Percentiles rank a stretch among this genome's conserved stretches.
These are phyloP conservation scores for Lipomyces spencermartinsiae DNA, from an alignment of 805 yeast genomes.

Conservation along the genomic window DNA sequence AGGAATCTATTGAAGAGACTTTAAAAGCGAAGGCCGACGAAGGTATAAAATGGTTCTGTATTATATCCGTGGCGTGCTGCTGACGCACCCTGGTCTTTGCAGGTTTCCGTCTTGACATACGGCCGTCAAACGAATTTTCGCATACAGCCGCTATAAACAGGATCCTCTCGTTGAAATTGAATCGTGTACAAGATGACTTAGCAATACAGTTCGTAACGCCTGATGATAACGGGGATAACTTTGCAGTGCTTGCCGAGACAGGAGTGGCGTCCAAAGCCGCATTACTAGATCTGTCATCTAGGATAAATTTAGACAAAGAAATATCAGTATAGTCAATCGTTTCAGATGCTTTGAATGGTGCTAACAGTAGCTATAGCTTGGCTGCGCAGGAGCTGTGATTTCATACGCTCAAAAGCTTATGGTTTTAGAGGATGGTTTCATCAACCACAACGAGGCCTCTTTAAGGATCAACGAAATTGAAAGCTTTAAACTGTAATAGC, in stretches of 20 bases:
- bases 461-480: constrained; percentile 36
- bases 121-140: constrained; percentile 32
- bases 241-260: background rate
- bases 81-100: background rate
- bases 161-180: constrained; percentile 18
- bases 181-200: background rate
- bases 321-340: constrained; percentile 17
- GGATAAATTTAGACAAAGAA: constrained; percentile 28
- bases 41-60: background rate
- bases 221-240: constrained; percentile 9
- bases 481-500: constrained; percentile 20
- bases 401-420: constrained; percentile 20
- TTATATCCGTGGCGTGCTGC: background rate
- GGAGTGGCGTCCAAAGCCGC: background rate
- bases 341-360: background rate
- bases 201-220: constrained; percentile 3
- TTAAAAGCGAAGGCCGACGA: constrained; percentile 12
- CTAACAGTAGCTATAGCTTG: constrained; percentile 19
- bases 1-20: constrained; percentile 24
- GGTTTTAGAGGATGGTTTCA: constrained; percentile 18
- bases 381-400: constrained; percentile 35
- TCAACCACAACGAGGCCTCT: constrained; percentile 11
- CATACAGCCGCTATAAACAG: constrained; percentile 18
- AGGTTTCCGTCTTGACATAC: constrained; percentile 22
- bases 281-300: constrained; percentile 20